A percentile compares a stretch with the other conserved stretches of the same genome.
These are phyloP conservation scores for Populus alba DNA, from an alignment of 345 rosid genomes.

Conservation along the genomic window DNA sequence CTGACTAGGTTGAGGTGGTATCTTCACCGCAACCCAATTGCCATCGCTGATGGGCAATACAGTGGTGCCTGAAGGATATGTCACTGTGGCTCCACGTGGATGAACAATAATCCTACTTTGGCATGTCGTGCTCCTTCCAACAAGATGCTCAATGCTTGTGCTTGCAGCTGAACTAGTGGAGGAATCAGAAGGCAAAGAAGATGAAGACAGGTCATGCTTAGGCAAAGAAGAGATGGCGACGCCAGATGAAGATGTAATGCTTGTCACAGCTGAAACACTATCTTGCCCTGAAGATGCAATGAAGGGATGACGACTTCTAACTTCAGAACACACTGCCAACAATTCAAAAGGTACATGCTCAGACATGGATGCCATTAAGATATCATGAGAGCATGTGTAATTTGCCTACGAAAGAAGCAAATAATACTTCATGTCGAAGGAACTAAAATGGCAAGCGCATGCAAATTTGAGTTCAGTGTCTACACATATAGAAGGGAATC, in stretches of 20 bases:
- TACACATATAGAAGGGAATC: too few species aligned
- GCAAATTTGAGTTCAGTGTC: neutral
- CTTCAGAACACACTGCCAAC: slow-evolving; percentile 7
- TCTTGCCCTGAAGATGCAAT: slow-evolving; percentile 19
- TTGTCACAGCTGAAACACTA: neutral
- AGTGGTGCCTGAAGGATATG: slow-evolving; percentile 20
- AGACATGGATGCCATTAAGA: neutral
- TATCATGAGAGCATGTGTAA: neutral
- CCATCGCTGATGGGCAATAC: slow-evolving; percentile 25
- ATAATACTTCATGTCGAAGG: neutral
- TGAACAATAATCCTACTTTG: slow-evolving; percentile 15
- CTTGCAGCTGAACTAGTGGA: neutral
- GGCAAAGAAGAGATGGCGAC: neutral
- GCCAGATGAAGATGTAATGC: slow-evolving; percentile 1
- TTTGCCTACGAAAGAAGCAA: neutral
- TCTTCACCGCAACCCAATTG: slow-evolving; percentile 27
- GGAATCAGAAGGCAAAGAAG: slow-evolving; percentile 6
- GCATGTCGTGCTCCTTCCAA: neutral
- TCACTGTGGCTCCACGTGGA: slow-evolving; percentile 22
- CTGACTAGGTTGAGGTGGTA: slow-evolving; percentile 5
- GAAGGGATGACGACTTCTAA: neutral
- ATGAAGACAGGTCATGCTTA: neutral
- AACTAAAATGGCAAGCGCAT: neutral
- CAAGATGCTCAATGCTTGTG: neutral
- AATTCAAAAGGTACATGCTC: neutral